phyloP scores from a whole-genome alignment of 176 grass and related monocot species.

The Musa itinerans region DNA sequence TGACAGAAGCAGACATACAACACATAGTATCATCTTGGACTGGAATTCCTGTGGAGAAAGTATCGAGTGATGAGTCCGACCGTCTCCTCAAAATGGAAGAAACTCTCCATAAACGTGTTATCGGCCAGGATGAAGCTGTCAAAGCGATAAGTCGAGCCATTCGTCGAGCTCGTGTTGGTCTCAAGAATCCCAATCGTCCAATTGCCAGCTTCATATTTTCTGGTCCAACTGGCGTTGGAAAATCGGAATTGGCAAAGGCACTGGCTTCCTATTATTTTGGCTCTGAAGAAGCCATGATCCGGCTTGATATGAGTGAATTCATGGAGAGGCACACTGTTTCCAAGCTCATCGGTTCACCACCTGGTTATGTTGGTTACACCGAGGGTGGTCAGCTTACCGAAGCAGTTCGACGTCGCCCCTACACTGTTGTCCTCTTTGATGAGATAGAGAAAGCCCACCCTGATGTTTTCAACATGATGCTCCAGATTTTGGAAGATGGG shows the following conservation, averaged over 20 bases:
- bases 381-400: constrained; percentile 88
- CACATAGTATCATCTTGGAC: constrained; percentile 72
- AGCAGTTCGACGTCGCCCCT: constrained; percentile 83
- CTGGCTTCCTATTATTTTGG: constrained; percentile 84
- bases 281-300: constrained; percentile 92
- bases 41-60: constrained; percentile 93
- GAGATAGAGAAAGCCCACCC: constrained; percentile 98
- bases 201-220: constrained; percentile 99
- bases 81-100: constrained; percentile 99
- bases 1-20: constrained; percentile 87
- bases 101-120: constrained; percentile 75
- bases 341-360: constrained; percentile 91
- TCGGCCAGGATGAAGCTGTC: constrained; percentile 92
- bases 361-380: constrained; percentile 93
- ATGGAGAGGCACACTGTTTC: constrained; percentile 97
- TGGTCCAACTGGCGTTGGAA: constrained; percentile 90
- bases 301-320: constrained; percentile 98
- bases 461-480: constrained; percentile 99
- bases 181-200: constrained; percentile 85
- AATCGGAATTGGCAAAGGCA: constrained; percentile 90
- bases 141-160: constrained; percentile 95
- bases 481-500: constrained; percentile 96
- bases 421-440: constrained; percentile 91
- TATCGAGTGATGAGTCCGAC: constrained; percentile 82
- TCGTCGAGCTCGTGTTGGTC: constrained; percentile 78